A percentile compares a stretch with the other conserved stretches of the same genome.
These are phyloP conservation scores for Naganishia liquefaciens DNA, from an alignment of 1,284 basidiomycete species.

Conservation along the genomic window DNA sequence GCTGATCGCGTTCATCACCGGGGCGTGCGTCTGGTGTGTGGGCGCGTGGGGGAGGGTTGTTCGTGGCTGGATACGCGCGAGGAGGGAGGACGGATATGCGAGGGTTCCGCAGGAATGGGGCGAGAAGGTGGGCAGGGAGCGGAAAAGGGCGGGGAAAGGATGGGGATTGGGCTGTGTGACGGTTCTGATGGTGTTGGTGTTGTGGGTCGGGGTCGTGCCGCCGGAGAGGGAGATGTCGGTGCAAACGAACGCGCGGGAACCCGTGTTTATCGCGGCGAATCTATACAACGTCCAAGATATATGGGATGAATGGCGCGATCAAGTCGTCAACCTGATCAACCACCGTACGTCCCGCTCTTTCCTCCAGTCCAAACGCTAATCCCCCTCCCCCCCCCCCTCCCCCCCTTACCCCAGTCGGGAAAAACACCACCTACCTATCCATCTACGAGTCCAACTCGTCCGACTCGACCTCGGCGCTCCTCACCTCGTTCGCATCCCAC, in stretches of 20 bases:
- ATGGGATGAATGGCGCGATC: neutral
- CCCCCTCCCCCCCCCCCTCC: neutral
- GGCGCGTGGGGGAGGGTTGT: conserved; percentile 32
- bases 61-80: neutral
- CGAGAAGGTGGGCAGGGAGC: too few species aligned
- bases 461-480: conserved; percentile 56
- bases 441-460: conserved; percentile 61
- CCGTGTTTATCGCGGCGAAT: conserved; percentile 44
- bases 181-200: neutral
- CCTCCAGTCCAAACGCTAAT: neutral
- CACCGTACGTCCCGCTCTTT: conserved; percentile 7
- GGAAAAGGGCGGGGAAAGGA: too few species aligned
- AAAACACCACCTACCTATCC: conserved; percentile 61
- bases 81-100: neutral
- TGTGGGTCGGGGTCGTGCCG: neutral
- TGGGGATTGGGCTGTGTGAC: too few species aligned
- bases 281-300: conserved; percentile 37
- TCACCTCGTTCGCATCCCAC: conserved; percentile 50
- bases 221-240: too few species aligned
- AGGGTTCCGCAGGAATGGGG: too few species aligned
- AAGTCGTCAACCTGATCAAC: conserved; percentile 24
- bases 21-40: conserved; percentile 35
- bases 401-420: conserved; percentile 54
- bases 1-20: conserved; percentile 35
- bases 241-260: conserved; percentile 5